Evolutionary conservation across 768 basidiomycete species (phyloP).

Genomic region (Russula compacta): DNA sequence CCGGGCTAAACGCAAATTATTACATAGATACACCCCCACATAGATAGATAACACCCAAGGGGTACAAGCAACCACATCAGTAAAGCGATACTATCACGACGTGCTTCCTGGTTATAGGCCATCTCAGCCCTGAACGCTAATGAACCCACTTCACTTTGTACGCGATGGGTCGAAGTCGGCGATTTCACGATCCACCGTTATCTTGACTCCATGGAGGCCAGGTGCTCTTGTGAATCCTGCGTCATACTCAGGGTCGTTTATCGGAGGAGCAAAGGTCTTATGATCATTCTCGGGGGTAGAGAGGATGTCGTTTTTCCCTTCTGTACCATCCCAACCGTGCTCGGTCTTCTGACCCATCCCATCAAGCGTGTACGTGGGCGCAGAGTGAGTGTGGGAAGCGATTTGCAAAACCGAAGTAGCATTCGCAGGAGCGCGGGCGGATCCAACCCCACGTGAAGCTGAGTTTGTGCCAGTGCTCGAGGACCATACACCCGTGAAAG

Average conservation of each 20-base stretch:
- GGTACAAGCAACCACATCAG: not conserved
- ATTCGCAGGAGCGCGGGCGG: constrained; percentile 31
- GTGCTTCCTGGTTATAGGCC: not conserved
- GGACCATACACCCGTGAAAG: constrained; percentile 42
- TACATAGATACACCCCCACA: not conserved
- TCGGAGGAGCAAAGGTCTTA: not conserved
- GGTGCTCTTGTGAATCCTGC: constrained; percentile 9
- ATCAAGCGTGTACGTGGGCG: constrained; percentile 27
- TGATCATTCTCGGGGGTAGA: constrained; percentile 4
- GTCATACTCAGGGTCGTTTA: constrained; percentile 20
- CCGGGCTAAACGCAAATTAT: not conserved
- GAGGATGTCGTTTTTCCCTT: constrained; percentile 9
- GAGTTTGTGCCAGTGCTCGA: constrained; percentile 31
- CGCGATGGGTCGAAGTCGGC: constrained; percentile 12
- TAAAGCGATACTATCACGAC: not conserved
- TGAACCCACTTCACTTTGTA: not conserved
- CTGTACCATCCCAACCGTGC: constrained; percentile 14
- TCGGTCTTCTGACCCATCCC: constrained; percentile 22
- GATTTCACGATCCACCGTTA: constrained; percentile 19
- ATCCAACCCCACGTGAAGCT: constrained; percentile 37
- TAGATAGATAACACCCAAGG: not conserved
- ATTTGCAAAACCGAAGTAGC: constrained; percentile 21
- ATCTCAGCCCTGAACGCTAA: not conserved
- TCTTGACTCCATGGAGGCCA: constrained; percentile 13
- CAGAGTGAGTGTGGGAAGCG: constrained; percentile 13